Evolutionary conservation across 345 rosid genomes (phyloP).

Genomic region (Rhodamnia argentea): DNA sequence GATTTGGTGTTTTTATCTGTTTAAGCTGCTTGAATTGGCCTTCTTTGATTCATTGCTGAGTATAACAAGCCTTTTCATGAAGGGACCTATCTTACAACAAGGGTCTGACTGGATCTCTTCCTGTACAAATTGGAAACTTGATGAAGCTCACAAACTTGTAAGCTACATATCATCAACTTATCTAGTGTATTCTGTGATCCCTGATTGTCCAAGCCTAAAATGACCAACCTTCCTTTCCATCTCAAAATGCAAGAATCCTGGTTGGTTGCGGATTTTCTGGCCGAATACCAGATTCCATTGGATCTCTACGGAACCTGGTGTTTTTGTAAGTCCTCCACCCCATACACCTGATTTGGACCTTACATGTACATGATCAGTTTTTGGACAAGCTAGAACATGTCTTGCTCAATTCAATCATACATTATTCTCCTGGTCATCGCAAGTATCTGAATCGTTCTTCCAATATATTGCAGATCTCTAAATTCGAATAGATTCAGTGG

Average conservation of each 20-base stretch:
- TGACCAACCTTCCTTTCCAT: neutral
- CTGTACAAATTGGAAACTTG: conserved; percentile 43
- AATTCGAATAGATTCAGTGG: conserved; percentile 71
- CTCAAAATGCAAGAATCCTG: conserved; percentile 38
- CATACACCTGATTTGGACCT: neutral
- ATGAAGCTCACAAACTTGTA: conserved; percentile 58
- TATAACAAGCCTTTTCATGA: neutral
- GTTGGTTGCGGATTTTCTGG: conserved; percentile 73
- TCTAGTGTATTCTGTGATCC: neutral
- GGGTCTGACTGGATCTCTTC: conserved; percentile 56
- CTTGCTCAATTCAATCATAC: neutral
- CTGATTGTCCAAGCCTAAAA: neutral
- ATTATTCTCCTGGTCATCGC: neutral
- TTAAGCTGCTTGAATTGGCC: neutral
- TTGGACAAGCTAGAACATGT: neutral
- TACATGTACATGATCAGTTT: neutral
- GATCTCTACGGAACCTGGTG: conserved; percentile 35
- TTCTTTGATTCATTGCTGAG: neutral
- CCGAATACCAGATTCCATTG: conserved; percentile 55
- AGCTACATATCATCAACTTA: conserved; percentile 7
- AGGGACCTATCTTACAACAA: conserved; percentile 84
- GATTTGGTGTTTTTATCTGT: neutral
- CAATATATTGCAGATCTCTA: conserved; percentile 44
- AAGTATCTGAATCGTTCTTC: neutral
- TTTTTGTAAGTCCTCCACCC: conserved; percentile 38